phyloP scores from a whole-genome alignment of 2,329 filamentous ascomycete species.

The Botrytis cinerea region DNA sequence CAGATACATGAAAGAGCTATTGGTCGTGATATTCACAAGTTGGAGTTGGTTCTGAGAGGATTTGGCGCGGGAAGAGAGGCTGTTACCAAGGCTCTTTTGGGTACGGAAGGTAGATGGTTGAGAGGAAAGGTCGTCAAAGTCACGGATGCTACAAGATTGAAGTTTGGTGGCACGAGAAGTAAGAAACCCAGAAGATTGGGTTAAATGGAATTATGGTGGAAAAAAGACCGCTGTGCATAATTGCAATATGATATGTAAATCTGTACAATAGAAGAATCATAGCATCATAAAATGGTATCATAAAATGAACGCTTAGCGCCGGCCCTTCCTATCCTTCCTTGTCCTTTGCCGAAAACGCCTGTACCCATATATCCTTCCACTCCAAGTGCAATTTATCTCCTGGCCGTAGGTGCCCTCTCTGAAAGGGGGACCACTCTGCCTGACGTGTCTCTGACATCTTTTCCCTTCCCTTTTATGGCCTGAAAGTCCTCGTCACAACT shows the following conservation, averaged over 20 bases:
- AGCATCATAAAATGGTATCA: constrained; percentile 33
- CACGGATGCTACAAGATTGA: constrained; percentile 83
- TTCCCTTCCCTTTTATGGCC: constrained; percentile 43
- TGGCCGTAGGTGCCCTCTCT: constrained; percentile 51
- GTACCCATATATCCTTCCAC: constrained; percentile 18
- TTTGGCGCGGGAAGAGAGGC: constrained; percentile 89
- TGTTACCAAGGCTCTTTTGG: constrained; percentile 83
- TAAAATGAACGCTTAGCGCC: constrained; percentile 25
- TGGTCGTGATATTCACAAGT: constrained; percentile 69
- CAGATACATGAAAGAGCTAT: constrained; percentile 81
- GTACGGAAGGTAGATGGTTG: constrained; percentile 76
- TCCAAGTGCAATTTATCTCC: constrained; percentile 27
- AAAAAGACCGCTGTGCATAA: constrained; percentile 25
- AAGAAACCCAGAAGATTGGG: constrained; percentile 76
- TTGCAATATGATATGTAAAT: constrained; percentile 15
- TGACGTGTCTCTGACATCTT: constrained; percentile 49
- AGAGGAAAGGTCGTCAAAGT: constrained; percentile 76
- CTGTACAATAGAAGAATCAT: constrained; percentile 27
- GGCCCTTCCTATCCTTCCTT: constrained; percentile 25
- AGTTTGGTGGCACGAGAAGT: constrained; percentile 93
- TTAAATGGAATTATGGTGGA: constrained; percentile 28
- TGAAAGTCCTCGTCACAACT: constrained; percentile 51
- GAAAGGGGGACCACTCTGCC: constrained; percentile 54
- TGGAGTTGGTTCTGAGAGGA: constrained; percentile 82
- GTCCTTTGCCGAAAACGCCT: constrained; percentile 27